These are phyloP conservation scores for Aureobasidium sp. DNA, from an alignment of 2,329 filamentous ascomycete species.

Conservation along the genomic window DNA sequence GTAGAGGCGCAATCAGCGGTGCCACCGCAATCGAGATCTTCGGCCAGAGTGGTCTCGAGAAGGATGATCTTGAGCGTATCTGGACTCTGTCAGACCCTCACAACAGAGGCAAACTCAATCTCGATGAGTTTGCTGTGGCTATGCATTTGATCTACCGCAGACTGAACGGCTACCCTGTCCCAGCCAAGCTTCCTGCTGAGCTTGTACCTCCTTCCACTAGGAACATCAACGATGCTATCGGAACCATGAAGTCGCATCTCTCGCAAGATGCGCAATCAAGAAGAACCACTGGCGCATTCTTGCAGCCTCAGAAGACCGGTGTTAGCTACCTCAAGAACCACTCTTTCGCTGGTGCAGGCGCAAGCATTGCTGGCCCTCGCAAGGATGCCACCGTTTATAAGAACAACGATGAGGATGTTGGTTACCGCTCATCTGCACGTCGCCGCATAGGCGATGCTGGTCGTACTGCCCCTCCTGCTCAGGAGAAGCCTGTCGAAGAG, in stretches of 20 bases:
- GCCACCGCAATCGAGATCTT: conserved; percentile 95
- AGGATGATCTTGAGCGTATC: conserved; percentile 79
- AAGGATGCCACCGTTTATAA: conserved; percentile 97
- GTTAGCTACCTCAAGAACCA: conserved; percentile 96
- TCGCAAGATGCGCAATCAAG: conserved; percentile 82
- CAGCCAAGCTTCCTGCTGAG: conserved; percentile 79
- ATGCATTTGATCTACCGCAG: conserved; percentile 99
- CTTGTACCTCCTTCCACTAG: conserved; percentile 89
- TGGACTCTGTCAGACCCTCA: conserved; percentile 93
- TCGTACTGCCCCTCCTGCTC: conserved; percentile 70
- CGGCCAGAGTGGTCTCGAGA: conserved; percentile 87
- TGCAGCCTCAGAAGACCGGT: conserved; percentile 93
- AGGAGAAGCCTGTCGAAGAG: conserved; percentile 66
- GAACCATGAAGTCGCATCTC: conserved; percentile 82
- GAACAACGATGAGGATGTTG: conserved; percentile 79
- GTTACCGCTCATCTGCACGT: conserved; percentile 88
- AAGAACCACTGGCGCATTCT: conserved; percentile 79
- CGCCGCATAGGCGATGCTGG: conserved; percentile 63
- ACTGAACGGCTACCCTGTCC: conserved; percentile 89
- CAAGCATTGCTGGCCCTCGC: conserved; percentile 51
- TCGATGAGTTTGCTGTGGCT: conserved; percentile 95
- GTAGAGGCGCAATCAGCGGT: conserved; percentile 85
- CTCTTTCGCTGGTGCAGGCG: conserved; percentile 62
- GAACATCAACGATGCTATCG: conserved; percentile 87
- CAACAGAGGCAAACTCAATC: conserved; percentile 86